phyloP scores from a whole-genome alignment of 2,329 filamentous ascomycete genomes.

The Hymenoscyphus linearis region DNA sequence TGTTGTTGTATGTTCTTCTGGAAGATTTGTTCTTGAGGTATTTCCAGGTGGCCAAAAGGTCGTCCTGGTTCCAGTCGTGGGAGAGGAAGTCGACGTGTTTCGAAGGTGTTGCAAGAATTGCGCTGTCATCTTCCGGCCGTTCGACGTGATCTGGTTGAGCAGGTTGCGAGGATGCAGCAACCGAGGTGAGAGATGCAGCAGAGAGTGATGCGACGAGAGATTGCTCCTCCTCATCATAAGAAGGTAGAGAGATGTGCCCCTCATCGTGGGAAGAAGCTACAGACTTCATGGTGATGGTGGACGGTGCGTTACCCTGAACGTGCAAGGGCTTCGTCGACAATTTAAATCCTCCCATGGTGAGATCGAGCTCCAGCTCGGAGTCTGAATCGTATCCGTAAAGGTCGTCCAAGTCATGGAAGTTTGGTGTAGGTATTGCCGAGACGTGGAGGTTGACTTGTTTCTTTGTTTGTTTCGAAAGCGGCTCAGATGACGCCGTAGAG shows the following conservation, averaged over 20 bases:
- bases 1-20: constrained; percentile 70
- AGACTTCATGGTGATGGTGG: neutral
- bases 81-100: constrained; percentile 84
- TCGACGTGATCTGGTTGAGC: neutral
- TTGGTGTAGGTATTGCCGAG: neutral
- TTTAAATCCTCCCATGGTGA: constrained; percentile 4
- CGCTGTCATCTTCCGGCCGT: constrained; percentile 4
- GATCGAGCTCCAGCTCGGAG: constrained; percentile 6
- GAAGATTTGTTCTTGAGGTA: constrained; percentile 71
- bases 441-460: neutral
- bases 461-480: neutral
- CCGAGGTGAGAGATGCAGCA: neutral
- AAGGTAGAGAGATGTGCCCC: constrained; percentile 3
- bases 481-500: neutral
- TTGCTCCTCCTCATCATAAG: constrained; percentile 5
- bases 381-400: constrained; percentile 1
- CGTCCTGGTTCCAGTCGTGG: constrained; percentile 91
- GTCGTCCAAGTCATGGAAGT: neutral
- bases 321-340: neutral
- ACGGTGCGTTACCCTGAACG: constrained; percentile 1
- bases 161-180: neutral
- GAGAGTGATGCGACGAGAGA: neutral
- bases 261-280: neutral
- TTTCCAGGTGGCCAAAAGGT: constrained; percentile 94
- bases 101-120: constrained; percentile 1